Conservation (phyloP, 805 yeast genomes). For the Yarrowia alimentaria region DNA sequence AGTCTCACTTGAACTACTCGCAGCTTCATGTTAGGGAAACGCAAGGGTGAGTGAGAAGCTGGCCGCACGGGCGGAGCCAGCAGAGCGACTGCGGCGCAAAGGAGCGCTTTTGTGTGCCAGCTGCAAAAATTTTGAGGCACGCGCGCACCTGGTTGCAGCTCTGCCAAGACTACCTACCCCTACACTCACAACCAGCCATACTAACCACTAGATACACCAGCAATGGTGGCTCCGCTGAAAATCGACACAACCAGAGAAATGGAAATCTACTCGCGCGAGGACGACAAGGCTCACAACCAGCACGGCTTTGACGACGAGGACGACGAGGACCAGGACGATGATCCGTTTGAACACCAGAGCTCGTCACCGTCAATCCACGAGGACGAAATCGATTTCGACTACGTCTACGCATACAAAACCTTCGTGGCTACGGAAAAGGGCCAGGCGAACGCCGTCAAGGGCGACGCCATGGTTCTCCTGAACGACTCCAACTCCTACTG, state of each 20-base stretch:
- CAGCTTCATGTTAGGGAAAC: slow-evolving; percentile 26
- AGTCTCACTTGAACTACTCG: slow-evolving; percentile 6
- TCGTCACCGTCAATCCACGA: slow-evolving; percentile 59
- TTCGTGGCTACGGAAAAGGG: slow-evolving; percentile 91
- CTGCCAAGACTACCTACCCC: too few relatives aligned
- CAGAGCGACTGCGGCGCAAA: too few relatives aligned
- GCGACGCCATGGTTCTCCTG: slow-evolving; percentile 76
- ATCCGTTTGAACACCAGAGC: slow-evolving; percentile 47
- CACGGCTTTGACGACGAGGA: background rate
- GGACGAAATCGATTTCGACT: slow-evolving; percentile 72
- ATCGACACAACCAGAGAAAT: slow-evolving; percentile 24
- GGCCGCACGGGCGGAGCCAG: too few relatives aligned
- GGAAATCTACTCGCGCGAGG: slow-evolving; percentile 25
- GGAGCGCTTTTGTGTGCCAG: too few relatives aligned
- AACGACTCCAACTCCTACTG: slow-evolving; percentile 93
- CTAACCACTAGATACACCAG: slow-evolving; percentile 23
- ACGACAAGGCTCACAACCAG: background rate
- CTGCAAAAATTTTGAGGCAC: too few relatives aligned
- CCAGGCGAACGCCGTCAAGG: slow-evolving; percentile 74
- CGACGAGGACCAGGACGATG: slow-evolving; percentile 36
- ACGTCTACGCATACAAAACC: slow-evolving; percentile 80
- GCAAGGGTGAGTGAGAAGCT: slow-evolving; percentile 28
- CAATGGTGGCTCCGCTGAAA: slow-evolving; percentile 28
- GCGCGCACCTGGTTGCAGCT: too few relatives aligned
- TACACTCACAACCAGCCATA: background rate